phyloP scores from a whole-genome alignment of 148 eudicot species.

The Chenopodium suecicum region DNA sequence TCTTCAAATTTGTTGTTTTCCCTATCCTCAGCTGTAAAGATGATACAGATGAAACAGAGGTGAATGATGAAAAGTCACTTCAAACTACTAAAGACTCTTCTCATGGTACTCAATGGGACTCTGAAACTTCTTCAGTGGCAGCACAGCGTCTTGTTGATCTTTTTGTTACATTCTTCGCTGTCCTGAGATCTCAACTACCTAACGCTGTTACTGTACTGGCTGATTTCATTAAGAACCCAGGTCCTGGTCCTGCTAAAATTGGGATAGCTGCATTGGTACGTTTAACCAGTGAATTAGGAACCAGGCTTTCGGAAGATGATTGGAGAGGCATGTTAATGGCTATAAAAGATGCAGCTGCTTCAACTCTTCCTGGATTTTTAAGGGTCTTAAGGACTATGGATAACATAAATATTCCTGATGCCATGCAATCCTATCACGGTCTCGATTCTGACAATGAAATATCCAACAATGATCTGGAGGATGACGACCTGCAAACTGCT shows the following conservation, averaged over 20 bases:
- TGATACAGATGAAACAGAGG: slow-evolving; percentile 40
- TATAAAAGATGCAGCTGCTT: slow-evolving; percentile 67
- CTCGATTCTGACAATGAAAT: slow-evolving; percentile 52
- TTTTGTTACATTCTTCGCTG: slow-evolving; percentile 57
- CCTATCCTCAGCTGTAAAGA: slow-evolving; percentile 58
- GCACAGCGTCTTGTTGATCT: slow-evolving; percentile 76
- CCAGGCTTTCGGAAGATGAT: slow-evolving; percentile 73
- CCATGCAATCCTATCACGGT: slow-evolving; percentile 39
- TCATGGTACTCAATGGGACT: slow-evolving; percentile 61
- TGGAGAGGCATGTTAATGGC: slow-evolving; percentile 76
- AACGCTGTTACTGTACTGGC: slow-evolving; percentile 59
- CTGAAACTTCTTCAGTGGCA: slow-evolving; percentile 74
- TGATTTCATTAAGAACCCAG: slow-evolving; percentile 56
- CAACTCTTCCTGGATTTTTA: slow-evolving; percentile 59
- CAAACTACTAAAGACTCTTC: slow-evolving; percentile 36
- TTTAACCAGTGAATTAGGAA: slow-evolving; percentile 64
- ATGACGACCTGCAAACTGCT: slow-evolving; percentile 73
- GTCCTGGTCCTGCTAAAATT: slow-evolving; percentile 65
- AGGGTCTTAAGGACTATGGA: slow-evolving; percentile 73
- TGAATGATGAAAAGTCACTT: slow-evolving; percentile 35
- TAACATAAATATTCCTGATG: slow-evolving; percentile 56
- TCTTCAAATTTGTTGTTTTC: slow-evolving; percentile 66
- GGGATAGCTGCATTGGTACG: slow-evolving; percentile 79
- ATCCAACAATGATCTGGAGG: slow-evolving; percentile 50
- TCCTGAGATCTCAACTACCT: slow-evolving; percentile 62